These are phyloP conservation scores for Fusarium fracticaudum DNA, from an alignment of 2,329 filamentous ascomycete genomes.

Conservation along the genomic window DNA sequence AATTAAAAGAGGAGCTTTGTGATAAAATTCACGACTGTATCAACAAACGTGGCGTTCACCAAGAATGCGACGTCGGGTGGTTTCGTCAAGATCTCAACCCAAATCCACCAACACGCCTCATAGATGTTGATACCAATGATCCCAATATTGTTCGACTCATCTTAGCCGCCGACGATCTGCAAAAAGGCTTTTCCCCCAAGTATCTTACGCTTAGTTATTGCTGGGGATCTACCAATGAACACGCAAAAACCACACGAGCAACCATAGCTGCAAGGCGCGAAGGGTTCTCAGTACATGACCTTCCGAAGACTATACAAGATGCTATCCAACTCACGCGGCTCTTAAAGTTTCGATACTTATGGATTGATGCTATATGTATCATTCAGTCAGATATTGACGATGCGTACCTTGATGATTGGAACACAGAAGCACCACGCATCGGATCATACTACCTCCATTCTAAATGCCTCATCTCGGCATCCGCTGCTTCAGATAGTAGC, in stretches of 20 bases:
- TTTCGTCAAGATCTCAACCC: not conserved
- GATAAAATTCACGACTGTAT: not conserved
- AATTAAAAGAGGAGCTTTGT: not conserved
- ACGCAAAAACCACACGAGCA: not conserved
- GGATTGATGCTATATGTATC: slow-evolving; percentile 12
- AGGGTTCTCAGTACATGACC: not conserved
- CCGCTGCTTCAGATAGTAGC: not conserved
- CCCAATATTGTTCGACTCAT: not conserved
- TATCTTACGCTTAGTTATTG: not conserved
- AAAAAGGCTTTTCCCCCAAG: not conserved
- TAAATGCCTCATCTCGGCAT: slow-evolving; percentile 8
- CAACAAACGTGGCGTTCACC: not conserved
- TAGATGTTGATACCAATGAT: not conserved
- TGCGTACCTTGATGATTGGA: slow-evolving; percentile 1
- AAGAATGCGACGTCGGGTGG: not conserved
- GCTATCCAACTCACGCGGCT: not conserved
- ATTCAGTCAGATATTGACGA: not conserved
- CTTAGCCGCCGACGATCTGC: not conserved
- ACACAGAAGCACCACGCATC: slow-evolving; percentile 3
- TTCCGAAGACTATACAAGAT: not conserved
- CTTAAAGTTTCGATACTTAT: slow-evolving; percentile 1
- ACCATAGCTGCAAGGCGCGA: not conserved
- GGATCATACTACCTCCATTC: slow-evolving; percentile 15
- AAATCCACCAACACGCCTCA: not conserved
- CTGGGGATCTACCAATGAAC: not conserved